These are phyloP conservation scores for Cercospora brassicicola DNA, from an alignment of 2,329 filamentous ascomycete species.

Conservation along the genomic window DNA sequence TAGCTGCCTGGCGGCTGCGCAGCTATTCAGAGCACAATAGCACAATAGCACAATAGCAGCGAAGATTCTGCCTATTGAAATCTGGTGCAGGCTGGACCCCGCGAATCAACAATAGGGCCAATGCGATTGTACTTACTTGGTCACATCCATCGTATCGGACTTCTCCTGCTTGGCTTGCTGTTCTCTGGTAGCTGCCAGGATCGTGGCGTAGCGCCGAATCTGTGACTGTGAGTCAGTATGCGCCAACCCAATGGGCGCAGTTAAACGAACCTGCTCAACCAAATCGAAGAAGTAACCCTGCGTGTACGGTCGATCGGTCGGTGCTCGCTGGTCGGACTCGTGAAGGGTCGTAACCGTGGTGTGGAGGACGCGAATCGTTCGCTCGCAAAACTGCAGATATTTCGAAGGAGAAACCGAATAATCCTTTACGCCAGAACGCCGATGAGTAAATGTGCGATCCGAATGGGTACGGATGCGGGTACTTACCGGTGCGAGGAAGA, in stretches of 20 bases:
- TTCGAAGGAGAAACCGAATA: constrained; percentile 66
- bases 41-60: constrained; percentile 18
- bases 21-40: constrained; percentile 2
- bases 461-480: constrained; percentile 46
- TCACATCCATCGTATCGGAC: constrained; percentile 54
- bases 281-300: constrained; percentile 97
- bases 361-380: constrained; percentile 85
- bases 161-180: constrained; percentile 60
- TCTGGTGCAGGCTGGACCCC: neutral
- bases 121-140: constrained; percentile 43
- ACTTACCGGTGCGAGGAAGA: constrained; percentile 94
- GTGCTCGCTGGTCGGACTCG: constrained; percentile 82
- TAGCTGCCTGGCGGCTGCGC: constrained; percentile 6
- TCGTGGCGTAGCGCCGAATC: constrained; percentile 82
- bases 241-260: constrained; percentile 15
- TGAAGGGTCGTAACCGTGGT: constrained; percentile 81
- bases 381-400: constrained; percentile 87
- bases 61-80: neutral
- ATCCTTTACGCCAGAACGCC: constrained; percentile 67
- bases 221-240: constrained; percentile 34
- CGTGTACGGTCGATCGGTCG: constrained; percentile 85
- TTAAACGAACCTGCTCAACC: constrained; percentile 67
- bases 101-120: constrained; percentile 11
- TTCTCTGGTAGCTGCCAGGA: constrained; percentile 73
- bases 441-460: constrained; percentile 67